A percentile compares a stretch with the other conserved stretches of the same genome.
These are phyloP conservation scores for Clitoria ternatea DNA, from an alignment of 306 rosid genomes.

Conservation along the genomic window DNA sequence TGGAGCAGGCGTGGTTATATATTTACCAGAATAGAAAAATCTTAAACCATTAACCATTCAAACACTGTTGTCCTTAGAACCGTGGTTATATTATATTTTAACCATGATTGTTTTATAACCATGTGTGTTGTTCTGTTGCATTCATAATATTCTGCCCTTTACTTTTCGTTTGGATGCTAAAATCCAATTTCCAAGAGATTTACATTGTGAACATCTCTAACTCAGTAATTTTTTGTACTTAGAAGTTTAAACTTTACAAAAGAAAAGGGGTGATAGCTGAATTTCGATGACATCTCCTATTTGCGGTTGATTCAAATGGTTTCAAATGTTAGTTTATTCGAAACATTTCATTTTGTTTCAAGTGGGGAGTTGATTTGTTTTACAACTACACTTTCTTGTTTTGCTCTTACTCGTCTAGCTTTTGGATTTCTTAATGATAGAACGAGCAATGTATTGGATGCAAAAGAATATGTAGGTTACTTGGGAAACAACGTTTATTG, in stretches of 20 bases:
- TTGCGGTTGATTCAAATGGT: not conserved
- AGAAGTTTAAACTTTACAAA: too few relatives aligned
- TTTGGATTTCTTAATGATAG: not conserved
- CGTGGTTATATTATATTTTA: too few relatives aligned
- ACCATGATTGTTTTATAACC: too few relatives aligned
- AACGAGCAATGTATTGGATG: not conserved
- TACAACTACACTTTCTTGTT: too few relatives aligned
- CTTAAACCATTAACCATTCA: too few relatives aligned
- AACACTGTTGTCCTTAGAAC: too few relatives aligned
- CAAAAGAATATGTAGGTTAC: not conserved
- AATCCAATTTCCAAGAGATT: conserved; percentile 3
- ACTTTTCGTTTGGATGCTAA: not conserved
- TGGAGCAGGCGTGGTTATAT: too few relatives aligned
- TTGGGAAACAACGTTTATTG: too few relatives aligned
- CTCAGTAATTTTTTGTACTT: not conserved
- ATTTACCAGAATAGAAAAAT: too few relatives aligned
- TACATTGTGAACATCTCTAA: not conserved
- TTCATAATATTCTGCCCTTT: not conserved
- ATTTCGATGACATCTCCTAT: not conserved
- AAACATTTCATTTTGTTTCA: not conserved
- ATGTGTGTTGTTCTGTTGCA: too few relatives aligned
- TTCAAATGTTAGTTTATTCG: not conserved
- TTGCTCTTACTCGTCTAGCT: not conserved
- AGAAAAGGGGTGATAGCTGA: not conserved
- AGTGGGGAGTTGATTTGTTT: not conserved